Base-by-base conservation (phyloP, 2,329 filamentous ascomycete genomes). In the Ciborinia camelliae region DNA sequence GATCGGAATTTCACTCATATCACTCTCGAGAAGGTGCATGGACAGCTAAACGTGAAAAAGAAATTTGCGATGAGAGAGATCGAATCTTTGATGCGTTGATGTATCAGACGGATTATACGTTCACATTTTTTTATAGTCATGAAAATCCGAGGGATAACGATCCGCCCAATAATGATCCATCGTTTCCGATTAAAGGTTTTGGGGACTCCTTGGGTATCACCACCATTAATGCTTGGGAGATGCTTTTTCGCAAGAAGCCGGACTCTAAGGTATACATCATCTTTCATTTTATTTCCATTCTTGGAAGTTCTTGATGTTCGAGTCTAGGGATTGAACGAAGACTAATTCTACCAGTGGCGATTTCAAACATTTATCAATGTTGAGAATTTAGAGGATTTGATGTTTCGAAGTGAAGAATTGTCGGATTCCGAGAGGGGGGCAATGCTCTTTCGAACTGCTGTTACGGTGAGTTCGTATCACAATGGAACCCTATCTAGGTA, bases 31-130 rank as follows among this genome's bases (percentile, higher is more conserved):
- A 58, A 12, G 55, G 41, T 0, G 41, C 55, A 12, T 58, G 55
- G 55, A 58, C 55, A 14, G 1, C 5, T 20, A 28, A 58, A 35
- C 55, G 55, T 41, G 55, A 58, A 45, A 12, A 18, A 1, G 28
- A 58, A 35, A 12, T 58, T 5, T 41, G 14, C 1, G 14, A 41
- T 23, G 55, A 35, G 14, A 47, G 55, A 47, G 55, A 58, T 47
- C 28, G 55, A 6, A n/a, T 58, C 14, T 58, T 58, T 18, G 0
- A 23, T 32, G 55, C 41, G 2, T 20, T 58, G n/a, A 58, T 58
- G 55, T 4, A 58, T 18, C 20, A 58, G 14, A 58, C 35, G 55
- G 55, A 58, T 47, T 58, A 35, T 14, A 58, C 35, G 41, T 58
- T 43, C 18, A 45, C 55, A 1, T 58, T 35, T 35, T 58, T 45